Conservation (phyloP, 2,329 filamentous ascomycete genomes). For the Pseudocercospora vitis region DNA sequence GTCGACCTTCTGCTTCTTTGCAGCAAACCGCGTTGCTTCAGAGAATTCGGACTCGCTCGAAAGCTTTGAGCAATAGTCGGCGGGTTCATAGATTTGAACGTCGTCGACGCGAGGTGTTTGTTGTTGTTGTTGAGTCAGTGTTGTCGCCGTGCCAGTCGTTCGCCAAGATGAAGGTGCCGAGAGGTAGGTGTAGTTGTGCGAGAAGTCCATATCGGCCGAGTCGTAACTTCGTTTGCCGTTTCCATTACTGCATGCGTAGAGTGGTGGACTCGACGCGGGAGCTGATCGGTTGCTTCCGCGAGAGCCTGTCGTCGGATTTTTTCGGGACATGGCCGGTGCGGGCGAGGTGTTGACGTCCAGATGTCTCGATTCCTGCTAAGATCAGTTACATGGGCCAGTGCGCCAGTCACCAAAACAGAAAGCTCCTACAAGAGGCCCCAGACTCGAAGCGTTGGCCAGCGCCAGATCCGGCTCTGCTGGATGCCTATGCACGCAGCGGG, state of each 20-base stretch:
- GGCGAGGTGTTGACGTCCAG: constrained; percentile 16
- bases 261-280: constrained; percentile 13
- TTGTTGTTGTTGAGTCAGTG: constrained; percentile 12
- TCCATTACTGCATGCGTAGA: constrained; percentile 22
- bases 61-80: constrained; percentile 34
- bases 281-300: constrained; percentile 15
- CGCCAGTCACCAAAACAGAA: constrained; percentile 15
- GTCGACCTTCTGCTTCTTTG: constrained; percentile 31
- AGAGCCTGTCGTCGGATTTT: constrained; percentile 17
- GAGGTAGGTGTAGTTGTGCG: constrained; percentile 30
- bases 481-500: constrained; percentile 21
- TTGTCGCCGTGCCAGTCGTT: constrained; percentile 35
- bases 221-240: constrained; percentile 30
- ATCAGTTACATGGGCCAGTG: constrained; percentile 25
- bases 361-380: constrained; percentile 21
- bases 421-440: constrained; percentile 27
- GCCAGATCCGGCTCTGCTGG: constrained; percentile 11
- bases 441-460: constrained; percentile 6
- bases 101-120: constrained; percentile 21
- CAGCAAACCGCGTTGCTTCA: constrained; percentile 22
- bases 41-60: constrained; percentile 24
- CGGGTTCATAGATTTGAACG: constrained; percentile 31
- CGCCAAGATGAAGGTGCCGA: constrained; percentile 21
- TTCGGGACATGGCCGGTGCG: constrained; percentile 21
- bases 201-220: constrained; percentile 28